A percentile compares a stretch with the other conserved stretches of the same genome.
Evolutionary conservation across 768 basidiomycete genomes (phyloP).

Genomic region (Tulasnella sp.): DNA sequence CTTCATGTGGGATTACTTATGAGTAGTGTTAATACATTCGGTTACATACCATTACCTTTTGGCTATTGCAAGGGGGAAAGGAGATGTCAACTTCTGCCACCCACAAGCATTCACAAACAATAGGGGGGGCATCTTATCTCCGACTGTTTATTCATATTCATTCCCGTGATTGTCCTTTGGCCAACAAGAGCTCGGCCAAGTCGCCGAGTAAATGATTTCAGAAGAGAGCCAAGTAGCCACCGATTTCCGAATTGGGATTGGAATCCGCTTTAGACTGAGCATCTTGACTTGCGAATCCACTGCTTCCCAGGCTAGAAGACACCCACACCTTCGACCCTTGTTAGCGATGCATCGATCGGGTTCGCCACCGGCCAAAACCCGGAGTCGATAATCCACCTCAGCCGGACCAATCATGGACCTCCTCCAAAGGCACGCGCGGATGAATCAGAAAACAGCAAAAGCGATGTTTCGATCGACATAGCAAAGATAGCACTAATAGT

Average conservation of each 20-base stretch:
- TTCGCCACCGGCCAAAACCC: not conserved
- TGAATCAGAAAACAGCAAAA: not conserved
- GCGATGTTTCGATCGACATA: not conserved
- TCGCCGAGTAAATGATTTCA: not conserved
- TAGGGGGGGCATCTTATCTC: not conserved
- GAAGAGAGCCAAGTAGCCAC: not conserved
- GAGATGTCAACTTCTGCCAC: too few species aligned
- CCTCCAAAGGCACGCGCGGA: not conserved
- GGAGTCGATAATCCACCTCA: not conserved
- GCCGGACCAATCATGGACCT: not conserved
- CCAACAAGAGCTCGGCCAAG: not conserved
- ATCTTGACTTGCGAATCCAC: not conserved
- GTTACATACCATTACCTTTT: not conserved
- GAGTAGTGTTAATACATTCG: not conserved
- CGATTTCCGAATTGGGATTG: not conserved
- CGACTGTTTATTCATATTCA: not conserved
- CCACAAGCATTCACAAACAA: too few species aligned
- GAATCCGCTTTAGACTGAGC: not conserved
- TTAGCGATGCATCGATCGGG: not conserved
- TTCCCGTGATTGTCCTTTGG: not conserved
- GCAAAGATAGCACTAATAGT: not conserved
- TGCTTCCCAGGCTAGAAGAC: not conserved
- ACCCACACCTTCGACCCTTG: not conserved
- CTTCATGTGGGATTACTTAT: not conserved
- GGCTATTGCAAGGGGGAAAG: too few species aligned